Evolutionary conservation across 164 flowering plant genomes (phyloP).

Genomic region (Dillenia turbinata): DNA sequence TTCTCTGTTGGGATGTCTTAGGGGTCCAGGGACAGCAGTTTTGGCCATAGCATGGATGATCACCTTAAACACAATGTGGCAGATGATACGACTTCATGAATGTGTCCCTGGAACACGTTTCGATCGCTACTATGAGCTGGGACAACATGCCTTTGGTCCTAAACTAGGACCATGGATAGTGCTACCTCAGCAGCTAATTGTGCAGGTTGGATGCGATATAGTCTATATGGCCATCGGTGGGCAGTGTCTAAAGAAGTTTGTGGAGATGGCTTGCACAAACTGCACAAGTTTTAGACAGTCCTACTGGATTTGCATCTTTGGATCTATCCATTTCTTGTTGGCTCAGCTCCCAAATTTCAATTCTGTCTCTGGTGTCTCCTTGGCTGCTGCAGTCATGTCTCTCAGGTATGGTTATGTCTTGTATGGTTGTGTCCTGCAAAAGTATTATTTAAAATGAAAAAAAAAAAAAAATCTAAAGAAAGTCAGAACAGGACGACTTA

Average conservation of each 20-base stretch:
- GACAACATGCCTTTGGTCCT: slow-evolving; percentile 70
- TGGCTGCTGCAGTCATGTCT: slow-evolving; percentile 90
- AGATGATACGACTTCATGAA: slow-evolving; percentile 84
- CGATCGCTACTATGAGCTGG: slow-evolving; percentile 72
- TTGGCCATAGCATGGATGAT: slow-evolving; percentile 74
- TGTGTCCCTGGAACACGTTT: slow-evolving; percentile 76
- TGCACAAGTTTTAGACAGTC: slow-evolving; percentile 61
- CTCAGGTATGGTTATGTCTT: slow-evolving; percentile 42
- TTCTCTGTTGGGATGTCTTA: slow-evolving; percentile 10
- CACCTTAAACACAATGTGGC: slow-evolving; percentile 86
- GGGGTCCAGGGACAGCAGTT: slow-evolving; percentile 81
- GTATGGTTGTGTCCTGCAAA: no score
- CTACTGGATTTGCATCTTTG: slow-evolving; percentile 84
- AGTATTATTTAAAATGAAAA: no score
- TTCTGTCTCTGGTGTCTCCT: slow-evolving; percentile 77
- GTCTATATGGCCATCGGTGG: slow-evolving; percentile 97
- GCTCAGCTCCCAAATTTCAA: slow-evolving; percentile 88
- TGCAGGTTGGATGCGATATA: slow-evolving; percentile 78
- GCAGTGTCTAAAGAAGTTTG: slow-evolving; percentile 71
- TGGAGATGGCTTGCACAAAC: slow-evolving; percentile 60
- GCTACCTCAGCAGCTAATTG: slow-evolving; percentile 84
- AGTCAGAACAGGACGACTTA: no score
- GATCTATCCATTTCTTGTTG: slow-evolving; percentile 66
- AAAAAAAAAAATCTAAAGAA: no score
- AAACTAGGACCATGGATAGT: slow-evolving; percentile 83